Evolutionary conservation across 1,139 yeast species (phyloP), one percentile per base, ranked within the genome.

Genomic region (Arxiozyma bovina): DNA sequence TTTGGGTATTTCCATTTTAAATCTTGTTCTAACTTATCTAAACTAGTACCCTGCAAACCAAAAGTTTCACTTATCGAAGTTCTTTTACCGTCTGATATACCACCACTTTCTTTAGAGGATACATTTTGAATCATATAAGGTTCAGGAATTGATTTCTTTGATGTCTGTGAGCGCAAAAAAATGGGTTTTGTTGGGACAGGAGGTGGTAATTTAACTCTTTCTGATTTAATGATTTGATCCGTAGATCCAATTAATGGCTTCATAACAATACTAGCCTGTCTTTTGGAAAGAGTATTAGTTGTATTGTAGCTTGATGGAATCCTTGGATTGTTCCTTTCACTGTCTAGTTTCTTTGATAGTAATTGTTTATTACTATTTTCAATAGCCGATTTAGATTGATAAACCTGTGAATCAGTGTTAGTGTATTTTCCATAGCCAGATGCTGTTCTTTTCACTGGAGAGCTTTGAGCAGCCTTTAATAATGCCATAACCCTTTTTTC

Each of bases 391-490:
- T 38, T 23, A 38, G 54, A 17, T 57, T 46, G 42, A 22, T 46
- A 38, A 12, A 42, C 38, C n/a, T 42, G 21, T 15, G 44, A 41
- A 27, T 60, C 48, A 9, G 11, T 18, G 2, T 75, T 80, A 0
- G 84, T 81, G 60, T 74, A 81, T 60, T 76, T 76, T 1, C 86
- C 86, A 62, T 82, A 82, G 0, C 87, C 87, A 9, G 70, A 68
- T 0, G 86, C 86, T 0, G 83, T 77, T 58, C 74, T 78, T 12
- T 69, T 61, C 0, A 72, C 65, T 3, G 74, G 71, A 6, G 73
- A 63, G 0, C 73, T 72, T 7, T 71, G 73, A 34, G 72, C 68
- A 42, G 70, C 70, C 55, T 69, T 73, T 56, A 82, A 66, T 51
- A 82, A 71, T 59, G 74, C 74, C 53, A 79, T 81, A 66, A 82